A percentile compares a stretch with the other conserved stretches of the same genome.
phyloP scores from a whole-genome alignment of 2,329 filamentous ascomycete genomes.

The Chalaropsis ovoidea region DNA sequence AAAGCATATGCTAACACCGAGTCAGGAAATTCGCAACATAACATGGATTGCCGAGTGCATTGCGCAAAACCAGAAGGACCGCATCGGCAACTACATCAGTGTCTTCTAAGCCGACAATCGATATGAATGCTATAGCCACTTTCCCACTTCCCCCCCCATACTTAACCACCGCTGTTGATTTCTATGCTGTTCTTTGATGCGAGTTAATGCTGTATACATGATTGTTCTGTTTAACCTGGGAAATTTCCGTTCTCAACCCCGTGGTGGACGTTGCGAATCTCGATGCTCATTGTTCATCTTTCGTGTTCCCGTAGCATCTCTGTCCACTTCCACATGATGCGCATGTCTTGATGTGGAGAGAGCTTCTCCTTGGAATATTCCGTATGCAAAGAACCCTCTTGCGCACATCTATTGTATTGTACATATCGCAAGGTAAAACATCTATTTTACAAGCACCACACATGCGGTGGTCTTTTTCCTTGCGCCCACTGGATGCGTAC shows the following conservation, averaged over 20 bases:
- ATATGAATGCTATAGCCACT: conserved; percentile 4
- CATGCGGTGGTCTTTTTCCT: background rate
- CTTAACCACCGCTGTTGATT: background rate
- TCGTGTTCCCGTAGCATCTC: background rate
- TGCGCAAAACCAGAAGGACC: conserved; percentile 98
- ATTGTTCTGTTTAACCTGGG: background rate
- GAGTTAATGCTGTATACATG: background rate
- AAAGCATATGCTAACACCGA: conserved; percentile 30
- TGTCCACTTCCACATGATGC: background rate
- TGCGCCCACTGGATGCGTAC: background rate
- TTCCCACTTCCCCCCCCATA: background rate
- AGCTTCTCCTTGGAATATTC: background rate
- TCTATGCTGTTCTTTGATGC: background rate
- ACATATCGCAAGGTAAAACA: conserved; percentile 23
- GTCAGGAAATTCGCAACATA: conserved; percentile 94
- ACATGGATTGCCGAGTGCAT: conserved; percentile 99
- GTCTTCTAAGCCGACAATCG: conserved; percentile 56
- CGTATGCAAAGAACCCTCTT: conserved; percentile 7
- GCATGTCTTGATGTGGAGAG: conserved; percentile 16
- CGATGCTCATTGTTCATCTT: background rate
- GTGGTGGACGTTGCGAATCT: background rate
- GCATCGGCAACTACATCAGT: conserved; percentile 97
- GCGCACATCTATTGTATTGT: conserved; percentile 24
- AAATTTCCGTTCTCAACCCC: too few relatives aligned
- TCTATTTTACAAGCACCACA: conserved; percentile 21